Base-by-base conservation (phyloP, 106 monocot genomes). In the Phalaenopsis equestris region DNA sequence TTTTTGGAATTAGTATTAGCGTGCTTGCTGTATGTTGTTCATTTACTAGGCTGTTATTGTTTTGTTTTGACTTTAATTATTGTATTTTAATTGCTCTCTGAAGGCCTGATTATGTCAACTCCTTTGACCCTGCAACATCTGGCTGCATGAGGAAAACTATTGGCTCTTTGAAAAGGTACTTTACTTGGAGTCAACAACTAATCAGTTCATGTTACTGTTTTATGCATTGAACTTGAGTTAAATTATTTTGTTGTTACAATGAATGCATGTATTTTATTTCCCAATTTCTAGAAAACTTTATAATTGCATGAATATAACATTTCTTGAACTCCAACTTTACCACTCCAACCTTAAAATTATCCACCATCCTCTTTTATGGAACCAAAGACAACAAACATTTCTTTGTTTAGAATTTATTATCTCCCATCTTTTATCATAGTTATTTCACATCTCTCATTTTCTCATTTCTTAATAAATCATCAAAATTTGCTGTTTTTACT, bases 81-180 rank as follows among this genome's bases (percentile, higher is more conserved):
- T 24, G 23, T 14, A 76, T 24, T 49, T 12, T 76, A 45, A 43
- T 74, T 76, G 49, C 19, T 78, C 18, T 55, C 39, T 78, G 57
- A 78, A 78, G 78, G 72, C 73, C 56, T 78, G 83, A 83, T 42
- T 83, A 78, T 56, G n/a, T 73, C 42, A 30, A 19, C 73, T 78
- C 23, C 78, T 78, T 49, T 78, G 77, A 72, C 47, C 56, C 61
- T n/a, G 21, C 72, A 39, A 57, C 83, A 43, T 78, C 72, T 68
- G 49, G 72, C 55, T 23, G 24, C 56, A 78, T 12, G 42, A 67
- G 42, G 76, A 74, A 56, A 56, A 15, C 73, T 57, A 19, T 30
- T 23, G 83, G 78, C 21, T 72, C 73, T 47, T 68, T 58, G 2
- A 83, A 8, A 73, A 83, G 72, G 83, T 83, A 72, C 73, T 36